Percentiles rank a stretch among this genome's conserved stretches.
These are phyloP conservation scores for Osmanthus fragrans DNA, from an alignment of 257 asterid genomes.

Conservation along the genomic window DNA sequence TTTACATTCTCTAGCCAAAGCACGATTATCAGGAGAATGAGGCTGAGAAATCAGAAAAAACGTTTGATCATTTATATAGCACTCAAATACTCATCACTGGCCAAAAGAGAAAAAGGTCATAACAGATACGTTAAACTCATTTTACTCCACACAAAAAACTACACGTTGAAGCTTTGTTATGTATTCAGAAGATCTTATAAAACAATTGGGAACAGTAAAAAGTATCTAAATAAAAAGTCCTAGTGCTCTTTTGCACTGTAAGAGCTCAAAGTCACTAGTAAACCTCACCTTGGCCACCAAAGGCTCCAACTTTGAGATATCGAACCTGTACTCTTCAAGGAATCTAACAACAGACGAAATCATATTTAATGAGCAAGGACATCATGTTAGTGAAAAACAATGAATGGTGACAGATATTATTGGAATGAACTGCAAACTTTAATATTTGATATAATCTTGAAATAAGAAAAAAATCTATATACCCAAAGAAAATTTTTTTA, in stretches of 20 bases:
- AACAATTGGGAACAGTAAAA: background rate
- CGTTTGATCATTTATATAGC: constrained; percentile 4
- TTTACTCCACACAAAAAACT: background rate
- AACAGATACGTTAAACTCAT: background rate
- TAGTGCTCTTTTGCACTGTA: background rate
- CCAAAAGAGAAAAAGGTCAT: background rate
- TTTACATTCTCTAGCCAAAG: constrained; percentile 93
- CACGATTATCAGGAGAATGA: constrained; percentile 96
- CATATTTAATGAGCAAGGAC: constrained; percentile 6
- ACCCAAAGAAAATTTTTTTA: background rate
- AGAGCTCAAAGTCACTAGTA: constrained; percentile 11
- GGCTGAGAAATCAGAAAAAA: constrained; percentile 52
- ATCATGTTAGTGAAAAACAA: background rate
- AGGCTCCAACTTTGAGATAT: constrained; percentile 87
- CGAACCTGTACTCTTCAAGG: constrained; percentile 78
- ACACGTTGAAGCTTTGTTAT: background rate
- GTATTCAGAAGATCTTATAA: background rate
- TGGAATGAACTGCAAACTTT: background rate
- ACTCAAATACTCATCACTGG: background rate
- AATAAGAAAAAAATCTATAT: background rate
- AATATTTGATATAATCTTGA: background rate
- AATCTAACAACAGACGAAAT: constrained; percentile 42
- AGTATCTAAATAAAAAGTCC: background rate
- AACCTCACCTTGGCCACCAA: constrained; percentile 83
- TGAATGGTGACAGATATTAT: background rate